Base-by-base conservation (phyloP, 371 early-diverging fungal species). In the Haplosporangium sp. region DNA sequence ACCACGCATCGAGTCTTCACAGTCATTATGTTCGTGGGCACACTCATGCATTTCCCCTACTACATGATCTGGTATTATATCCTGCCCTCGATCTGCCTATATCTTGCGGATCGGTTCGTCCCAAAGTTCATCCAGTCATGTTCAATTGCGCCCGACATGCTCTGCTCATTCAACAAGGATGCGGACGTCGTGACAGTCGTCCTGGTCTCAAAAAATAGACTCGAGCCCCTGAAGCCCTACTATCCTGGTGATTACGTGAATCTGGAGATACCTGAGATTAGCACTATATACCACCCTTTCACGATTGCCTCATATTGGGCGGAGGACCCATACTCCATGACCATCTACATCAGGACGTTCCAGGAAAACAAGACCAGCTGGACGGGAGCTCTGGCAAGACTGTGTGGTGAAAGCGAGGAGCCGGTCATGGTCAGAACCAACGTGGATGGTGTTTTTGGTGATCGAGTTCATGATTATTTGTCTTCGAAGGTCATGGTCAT, bases 241-340 rank as follows among this genome's bases (percentile, higher is more conserved):
- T 77, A 77, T 18, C 77, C 77, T 3, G 77, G 72, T 12, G 77
- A 77, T 36, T 77, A 77, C 47, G 64, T 77, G 47, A 77, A 55
- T 18, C 29, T 77, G 53, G 67, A 77, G 56, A 67, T 71, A 18
- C 68, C 72, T 9, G 50, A 59, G n/a, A 6, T 77, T 14, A 67
- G 77, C 45, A 56, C 55, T 6, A 63, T 71, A 9, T 67, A 63
- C 9, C 77, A 77, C 16, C 77, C 77, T 11, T 77, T 77, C 54
- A 77, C 77, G 23, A 72, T 77, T 23, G 77, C 71, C 9, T 77
- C 77, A 2, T 77, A 71, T 48, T 77, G 77, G 77, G 64, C 77
- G 0, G 77, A 77, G 37, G 77, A 77, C 43, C 77, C 77, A 6
- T 77, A 72, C 23, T 63, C 72, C 23, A 77, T 77, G 72, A 77